phyloP scores from a whole-genome alignment of 1,284 basidiomycete species.

The Ceratobasidium sp. region DNA sequence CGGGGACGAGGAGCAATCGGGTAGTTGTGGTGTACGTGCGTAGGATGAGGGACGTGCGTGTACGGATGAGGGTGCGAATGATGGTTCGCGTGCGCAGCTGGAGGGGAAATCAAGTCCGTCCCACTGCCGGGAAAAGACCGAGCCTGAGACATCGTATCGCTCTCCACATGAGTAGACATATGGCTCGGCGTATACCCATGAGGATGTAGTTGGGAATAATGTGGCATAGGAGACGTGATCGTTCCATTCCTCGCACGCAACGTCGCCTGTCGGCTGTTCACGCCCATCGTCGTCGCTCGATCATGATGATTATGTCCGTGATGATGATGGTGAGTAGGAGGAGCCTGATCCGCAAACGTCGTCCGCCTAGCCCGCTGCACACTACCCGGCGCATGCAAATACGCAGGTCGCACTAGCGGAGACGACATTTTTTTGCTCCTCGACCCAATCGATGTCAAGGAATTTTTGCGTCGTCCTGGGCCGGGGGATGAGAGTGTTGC shows the following conservation, averaged over 20 bases:
- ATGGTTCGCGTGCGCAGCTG: conserved; percentile 8
- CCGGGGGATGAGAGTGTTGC: not conserved
- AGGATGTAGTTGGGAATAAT: not conserved
- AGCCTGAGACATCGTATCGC: not conserved
- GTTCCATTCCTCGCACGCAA: conserved; percentile 31
- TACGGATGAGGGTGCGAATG: not conserved
- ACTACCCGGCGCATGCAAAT: conserved; percentile 6
- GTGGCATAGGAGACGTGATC: conserved; percentile 18
- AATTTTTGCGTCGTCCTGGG: not conserved
- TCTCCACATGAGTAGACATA: conserved; percentile 5
- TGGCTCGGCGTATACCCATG: too few relatives aligned
- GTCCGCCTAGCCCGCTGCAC: not conserved
- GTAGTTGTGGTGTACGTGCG: not conserved
- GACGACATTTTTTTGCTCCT: not conserved
- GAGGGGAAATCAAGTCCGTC: conserved; percentile 5
- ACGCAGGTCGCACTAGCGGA: conserved; percentile 12
- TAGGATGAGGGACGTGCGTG: not conserved
- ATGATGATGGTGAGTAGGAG: conserved; percentile 8
- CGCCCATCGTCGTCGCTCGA: not conserved
- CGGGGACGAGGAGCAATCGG: not conserved
- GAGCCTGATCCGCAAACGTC: conserved; percentile 26
- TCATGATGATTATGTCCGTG: not conserved
- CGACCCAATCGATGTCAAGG: not conserved
- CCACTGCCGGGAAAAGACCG: not conserved
- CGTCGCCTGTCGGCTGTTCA: not conserved